Evolutionary conservation across 2,329 filamentous ascomycete species (phyloP), one percentile per base, ranked within the genome.

Genomic region (Endothia cerciana): DNA sequence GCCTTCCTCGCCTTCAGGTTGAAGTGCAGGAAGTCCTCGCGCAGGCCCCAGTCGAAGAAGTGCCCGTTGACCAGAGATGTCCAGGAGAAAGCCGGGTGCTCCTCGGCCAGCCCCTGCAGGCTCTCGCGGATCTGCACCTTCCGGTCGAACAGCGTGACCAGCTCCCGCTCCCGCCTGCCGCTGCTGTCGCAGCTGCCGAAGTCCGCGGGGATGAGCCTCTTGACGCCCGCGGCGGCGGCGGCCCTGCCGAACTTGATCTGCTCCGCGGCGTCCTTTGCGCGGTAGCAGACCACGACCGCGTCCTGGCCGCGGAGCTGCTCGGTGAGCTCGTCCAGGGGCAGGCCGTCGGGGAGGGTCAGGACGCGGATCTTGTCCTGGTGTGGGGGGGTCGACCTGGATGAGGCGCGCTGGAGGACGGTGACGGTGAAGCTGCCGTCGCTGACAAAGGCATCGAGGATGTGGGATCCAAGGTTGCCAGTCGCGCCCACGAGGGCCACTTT

Each of bases 11-110:
- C 65, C 59, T 69, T 66, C 17, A 78, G 68, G 65, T 77, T 68
- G 60, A 76, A 76, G 70, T 78, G 77, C 63, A 80, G 61, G 58
- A 79, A 79, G 40, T 73, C 73, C 41, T 74, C 71, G 47, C 67
- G 66, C 59, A 80, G 65, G 4, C 78, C 78, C 78, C 78, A 80
- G 71, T 80, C 78, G 71, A 80, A 80, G 65, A 80, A 79, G 65
- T 80, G 77, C 1, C 78, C 78, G 36, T 72, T 74, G 11, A 79
- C 77, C 58, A 80, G 67, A 53, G 75, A 76, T 7, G 78, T 79
- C 75, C 75, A 80, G 2, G 71, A 69, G 65, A 80, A 79, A 0
- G n/a, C 66, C 11, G 64, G 47, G 36, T 70, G 58, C 43, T 69
- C 41, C 2, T 68, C 71, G 0, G 74, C 70, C 40, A 77, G 70